Base-by-base conservation (phyloP, 1,284 basidiomycete genomes). In the Heterobasidion annosum region DNA sequence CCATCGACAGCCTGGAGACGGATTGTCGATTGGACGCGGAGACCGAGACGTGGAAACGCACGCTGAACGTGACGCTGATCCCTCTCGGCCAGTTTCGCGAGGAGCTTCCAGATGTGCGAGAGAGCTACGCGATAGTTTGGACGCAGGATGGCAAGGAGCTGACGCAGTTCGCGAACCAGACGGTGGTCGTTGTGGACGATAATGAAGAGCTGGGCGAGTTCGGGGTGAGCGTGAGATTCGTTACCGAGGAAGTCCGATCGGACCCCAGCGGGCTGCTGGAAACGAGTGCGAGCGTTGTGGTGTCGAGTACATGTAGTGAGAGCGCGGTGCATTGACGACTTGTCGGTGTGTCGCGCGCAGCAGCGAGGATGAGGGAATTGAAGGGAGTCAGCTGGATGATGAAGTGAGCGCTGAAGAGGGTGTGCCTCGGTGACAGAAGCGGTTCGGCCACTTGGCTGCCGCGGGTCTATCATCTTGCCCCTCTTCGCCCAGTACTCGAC, bases 21-120 rank as follows among this genome's bases (percentile, higher is more conserved):
- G 59, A 57, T 2, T 79, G 76, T 61, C 44, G 48, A 42, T 59
- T 57, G 51, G 58, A 51, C 52, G 57, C 50, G 15, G 25, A 32
- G 19, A n/a, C 48, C 18, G 58, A 58, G 25, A 53, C 49, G 16
- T 64, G 60, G 63, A 61, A 19, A 46, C 64, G 64, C 35, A 62
- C 58, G 15, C 67, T 84, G 18, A 67, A 72, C 15, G 59, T 82
- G 8, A 61, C 68, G 8, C 73, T 86, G 33, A 69, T 85, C 10
- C 78, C 80, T n/a, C 71, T 88, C 10, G 84, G 80, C 0, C 75
- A 83, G 54, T 73, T 84, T 54, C 73, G 83, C 43, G 64, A 67
- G 37, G 62, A 66, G 3, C 61, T 67, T 0, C 56, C 68, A n/a
- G 59, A 56, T 34, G 60, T 62, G 15, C 57, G 65, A n/a, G 83